Base-by-base conservation (phyloP, 2,329 filamentous ascomycete genomes). In the Fusarium brevicatenulatum region DNA sequence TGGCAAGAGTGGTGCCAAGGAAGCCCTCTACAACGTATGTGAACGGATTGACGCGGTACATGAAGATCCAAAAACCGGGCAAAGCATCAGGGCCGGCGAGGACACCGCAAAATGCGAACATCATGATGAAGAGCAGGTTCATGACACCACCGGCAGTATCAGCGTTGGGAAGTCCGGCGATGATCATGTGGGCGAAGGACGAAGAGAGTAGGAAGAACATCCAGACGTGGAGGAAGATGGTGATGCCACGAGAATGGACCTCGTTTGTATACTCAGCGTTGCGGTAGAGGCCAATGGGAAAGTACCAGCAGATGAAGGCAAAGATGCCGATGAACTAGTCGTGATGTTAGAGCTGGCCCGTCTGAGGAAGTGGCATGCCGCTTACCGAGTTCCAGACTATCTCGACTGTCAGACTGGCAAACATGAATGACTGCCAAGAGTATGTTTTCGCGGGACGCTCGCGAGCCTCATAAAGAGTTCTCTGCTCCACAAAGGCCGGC, bases 21-120 rank as follows among this genome's bases (percentile, higher is more conserved):
- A 95, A 87, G 3, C 89, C 91, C 42, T 87, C 86, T 39, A 94
- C 87, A 3, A 94, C 83, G 78, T 95, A 95, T 0, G 92, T 93
- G 78, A 95, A 91, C 0, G 93, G 92, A 1, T 90, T 92, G 63
- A 93, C 84, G 42, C 91, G 87, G 79, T 94, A 94, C 88, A 93
- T 91, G 84, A 92, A 93, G 71, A 90, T 89, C 92, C 92, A 95
- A 83, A 94, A 93, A 4, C 88, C 84, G 0, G 92, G 92, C 19
- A 94, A 86, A 2, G 84, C 81, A 2, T 80, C 79, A 0, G 91
- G 91, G 3, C 85, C 82, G 8, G 90, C 90, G 60, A 93, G 84
- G 40, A 93, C 89, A 83, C 89, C 92, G 75, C 85, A 87, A 64
- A 91, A 92, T 36, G 90, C 84, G 36, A 92, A 84, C 54, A 85